Evolutionary conservation across 306 rosid genomes (phyloP), one percentile per base, ranked within the genome.

Genomic region (Citrullus colocynthis): DNA sequence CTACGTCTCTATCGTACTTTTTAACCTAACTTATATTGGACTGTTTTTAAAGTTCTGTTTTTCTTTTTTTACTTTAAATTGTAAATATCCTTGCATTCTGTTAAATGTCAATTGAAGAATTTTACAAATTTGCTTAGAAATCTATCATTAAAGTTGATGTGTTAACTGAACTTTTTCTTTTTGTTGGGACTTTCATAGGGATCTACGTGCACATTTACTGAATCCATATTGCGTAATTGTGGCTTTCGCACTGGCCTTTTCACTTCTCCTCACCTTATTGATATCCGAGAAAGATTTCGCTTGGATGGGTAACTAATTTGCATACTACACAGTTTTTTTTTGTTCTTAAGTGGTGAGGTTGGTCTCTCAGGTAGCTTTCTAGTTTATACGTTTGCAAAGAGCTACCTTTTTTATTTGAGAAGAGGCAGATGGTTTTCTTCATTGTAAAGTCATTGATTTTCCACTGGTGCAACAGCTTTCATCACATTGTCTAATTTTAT

Each of bases 181-280:
- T 74, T 63, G 5, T 77, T 79, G 78, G 74, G 81, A 24, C 48
- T 82, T 82, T 67, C 39, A 18, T 81, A 95, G 97, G 98, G 98
- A 85, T 95, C 98, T 64, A 95, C 98, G 7, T 95, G 98, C 87
- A 88, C 93, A 63, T 92, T 95, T 81, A 77, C 91, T n/a, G 98
- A 95, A 80, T 89, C 96, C 28, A 94, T 94, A 82, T 80, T 94
- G 55, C 96, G 96, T 42, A 83, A 90, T 81, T 90, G 90, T 83
- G 97, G 98, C 76, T 89, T 95, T 79, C 96, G 67, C 81, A 95
- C 97, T 30, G 97, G 97, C 24, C 91, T 95, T 80, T 95, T 95
- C 82, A 92, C 96, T n/a, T 95, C 96, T 76, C 98, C 97, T 87
- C 98, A 95, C 87, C 91, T 95, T 77, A 90, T 95, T 86, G 98